Percentiles rank a stretch among this genome's conserved stretches.
Evolutionary conservation across 2,329 filamentous ascomycete genomes (phyloP).

Genomic region (Aspergillus ustus): DNA sequence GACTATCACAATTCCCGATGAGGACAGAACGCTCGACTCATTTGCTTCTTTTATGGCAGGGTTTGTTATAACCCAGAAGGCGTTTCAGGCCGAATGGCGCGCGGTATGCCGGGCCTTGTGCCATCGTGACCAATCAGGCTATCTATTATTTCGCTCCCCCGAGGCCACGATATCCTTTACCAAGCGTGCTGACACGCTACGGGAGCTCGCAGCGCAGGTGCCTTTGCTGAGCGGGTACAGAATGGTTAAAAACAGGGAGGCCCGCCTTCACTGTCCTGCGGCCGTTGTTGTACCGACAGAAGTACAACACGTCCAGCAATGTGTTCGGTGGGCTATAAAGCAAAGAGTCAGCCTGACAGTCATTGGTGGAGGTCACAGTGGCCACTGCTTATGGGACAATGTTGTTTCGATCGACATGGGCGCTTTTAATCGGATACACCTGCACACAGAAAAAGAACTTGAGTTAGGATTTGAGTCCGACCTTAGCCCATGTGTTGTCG

Average conservation of each 20-base stretch:
- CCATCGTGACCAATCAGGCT: slow-evolving; percentile 41
- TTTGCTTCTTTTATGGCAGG: slow-evolving; percentile 62
- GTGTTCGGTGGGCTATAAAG: slow-evolving; percentile 61
- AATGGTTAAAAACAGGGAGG: slow-evolving; percentile 51
- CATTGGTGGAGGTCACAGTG: slow-evolving; percentile 64
- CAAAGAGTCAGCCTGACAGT: slow-evolving; percentile 54
- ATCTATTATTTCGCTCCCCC: slow-evolving; percentile 56
- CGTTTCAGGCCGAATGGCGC: slow-evolving; percentile 52
- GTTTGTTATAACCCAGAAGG: slow-evolving; percentile 40
- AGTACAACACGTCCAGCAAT: slow-evolving; percentile 57
- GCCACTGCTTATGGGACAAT: slow-evolving; percentile 59
- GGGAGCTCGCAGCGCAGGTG: slow-evolving; percentile 50
- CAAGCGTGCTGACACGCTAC: slow-evolving; percentile 48
- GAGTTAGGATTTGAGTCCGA: not conserved
- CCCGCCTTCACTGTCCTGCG: slow-evolving; percentile 51
- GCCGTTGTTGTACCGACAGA: slow-evolving; percentile 53
- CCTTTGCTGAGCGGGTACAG: slow-evolving; percentile 32
- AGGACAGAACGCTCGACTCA: slow-evolving; percentile 52
- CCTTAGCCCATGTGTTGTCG: slow-evolving; percentile 51
- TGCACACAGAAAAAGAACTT: slow-evolving; percentile 38
- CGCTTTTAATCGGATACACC: slow-evolving; percentile 57
- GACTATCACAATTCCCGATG: slow-evolving; percentile 48
- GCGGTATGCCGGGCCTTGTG: slow-evolving; percentile 56
- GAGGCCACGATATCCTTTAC: slow-evolving; percentile 58
- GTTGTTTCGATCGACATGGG: slow-evolving; percentile 64